Conservation (phyloP, 257 asterid genomes). For the Misopates orontium region DNA sequence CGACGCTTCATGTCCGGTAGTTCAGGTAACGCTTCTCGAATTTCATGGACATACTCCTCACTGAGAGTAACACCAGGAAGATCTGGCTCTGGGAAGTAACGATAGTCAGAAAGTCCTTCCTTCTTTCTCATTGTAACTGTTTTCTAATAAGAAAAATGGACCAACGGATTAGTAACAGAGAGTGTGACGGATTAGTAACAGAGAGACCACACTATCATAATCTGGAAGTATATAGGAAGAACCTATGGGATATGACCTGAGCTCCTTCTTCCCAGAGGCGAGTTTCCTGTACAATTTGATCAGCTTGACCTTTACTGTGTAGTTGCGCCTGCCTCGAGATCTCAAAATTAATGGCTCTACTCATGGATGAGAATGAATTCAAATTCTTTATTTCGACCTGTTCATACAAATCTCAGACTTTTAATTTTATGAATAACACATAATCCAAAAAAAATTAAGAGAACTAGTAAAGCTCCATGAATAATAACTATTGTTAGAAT, state of each 20-base stretch:
- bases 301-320: slow-evolving; percentile 73
- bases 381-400: slow-evolving; percentile 97
- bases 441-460: slow-evolving; percentile 5
- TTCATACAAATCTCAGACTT: slow-evolving; percentile 25
- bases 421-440: slow-evolving; percentile 1
- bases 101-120: slow-evolving; percentile 97
- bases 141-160: slow-evolving; percentile 54
- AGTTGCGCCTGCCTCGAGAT: slow-evolving; percentile 84
- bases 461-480: slow-evolving; percentile 8
- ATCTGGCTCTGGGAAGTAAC: slow-evolving; percentile 99
- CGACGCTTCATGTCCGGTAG: slow-evolving; percentile 91
- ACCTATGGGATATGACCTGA: slow-evolving; percentile 60
- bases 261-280: slow-evolving; percentile 99
- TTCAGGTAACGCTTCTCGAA: slow-evolving; percentile 79
- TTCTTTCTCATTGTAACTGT: slow-evolving; percentile 96
- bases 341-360: slow-evolving; percentile 94
- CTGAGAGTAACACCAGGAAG: slow-evolving; percentile 84
- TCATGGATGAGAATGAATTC: slow-evolving; percentile 91
- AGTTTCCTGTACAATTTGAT: slow-evolving; percentile 91
- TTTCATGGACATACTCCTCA: slow-evolving; percentile 54
- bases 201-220: not conserved
- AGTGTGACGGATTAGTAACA: slow-evolving; percentile 27
- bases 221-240: slow-evolving; percentile 6
- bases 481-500: slow-evolving; percentile 5
- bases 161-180: too few relatives aligned